Evolutionary conservation across 108 stramenopile species (phyloP).

Genomic region (Aureococcus anophagefferens): DNA sequence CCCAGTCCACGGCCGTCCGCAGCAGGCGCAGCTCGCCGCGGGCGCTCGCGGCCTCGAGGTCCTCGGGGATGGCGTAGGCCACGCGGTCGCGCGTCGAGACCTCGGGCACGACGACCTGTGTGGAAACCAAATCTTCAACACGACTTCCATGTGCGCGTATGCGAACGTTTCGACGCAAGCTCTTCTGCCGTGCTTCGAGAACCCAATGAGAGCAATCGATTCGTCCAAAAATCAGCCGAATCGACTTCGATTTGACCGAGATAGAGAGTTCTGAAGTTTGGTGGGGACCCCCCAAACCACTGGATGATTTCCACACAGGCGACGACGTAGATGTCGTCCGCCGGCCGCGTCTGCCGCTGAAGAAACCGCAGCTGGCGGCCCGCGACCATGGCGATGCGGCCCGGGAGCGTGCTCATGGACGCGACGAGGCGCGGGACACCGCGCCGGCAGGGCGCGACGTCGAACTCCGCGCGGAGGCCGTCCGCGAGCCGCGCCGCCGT

Average conservation of each 20-base stretch:
- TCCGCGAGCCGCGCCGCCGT: not conserved
- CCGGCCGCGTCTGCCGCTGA: not conserved
- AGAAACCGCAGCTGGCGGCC: not conserved
- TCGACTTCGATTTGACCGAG: too few species aligned
- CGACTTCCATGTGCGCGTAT: too few species aligned
- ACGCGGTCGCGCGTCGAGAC: not conserved
- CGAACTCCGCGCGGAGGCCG: not conserved
- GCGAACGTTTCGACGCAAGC: too few species aligned
- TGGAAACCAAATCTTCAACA: too few species aligned
- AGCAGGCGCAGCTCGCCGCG: not conserved
- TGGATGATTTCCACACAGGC: too few species aligned
- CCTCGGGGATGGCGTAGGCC: constrained; percentile 1
- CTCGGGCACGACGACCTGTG: not conserved
- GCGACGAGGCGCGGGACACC: not conserved
- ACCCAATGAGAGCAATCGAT: too few species aligned
- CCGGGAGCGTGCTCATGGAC: constrained; percentile 4
- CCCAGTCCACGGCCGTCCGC: constrained; percentile 2
- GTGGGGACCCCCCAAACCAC: too few species aligned
- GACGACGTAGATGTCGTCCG: constrained; percentile 3
- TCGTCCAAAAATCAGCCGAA: too few species aligned
- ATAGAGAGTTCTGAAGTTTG: too few species aligned
- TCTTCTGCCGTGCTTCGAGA: too few species aligned
- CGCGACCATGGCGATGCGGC: not conserved
- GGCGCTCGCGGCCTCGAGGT: not conserved
- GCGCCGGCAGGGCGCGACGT: not conserved